A percentile compares a stretch with the other conserved stretches of the same genome.
These are phyloP conservation scores for Boletus tylopilopsis DNA, from an alignment of 768 basidiomycete genomes.

Conservation along the genomic window DNA sequence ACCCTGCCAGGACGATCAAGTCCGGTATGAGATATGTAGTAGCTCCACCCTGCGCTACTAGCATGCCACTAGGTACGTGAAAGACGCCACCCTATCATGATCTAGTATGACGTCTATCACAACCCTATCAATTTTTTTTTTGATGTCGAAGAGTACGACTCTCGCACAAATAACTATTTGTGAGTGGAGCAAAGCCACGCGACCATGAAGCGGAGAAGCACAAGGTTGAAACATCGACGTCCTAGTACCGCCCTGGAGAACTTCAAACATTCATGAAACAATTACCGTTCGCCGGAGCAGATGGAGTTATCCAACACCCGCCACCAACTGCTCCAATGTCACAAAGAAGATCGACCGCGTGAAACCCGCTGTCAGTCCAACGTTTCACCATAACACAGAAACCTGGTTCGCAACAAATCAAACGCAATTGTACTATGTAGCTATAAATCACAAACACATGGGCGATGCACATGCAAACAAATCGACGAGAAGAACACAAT, in stretches of 20 bases:
- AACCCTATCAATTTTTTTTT: too few relatives aligned
- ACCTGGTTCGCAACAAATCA: neutral
- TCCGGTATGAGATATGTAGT: too few relatives aligned
- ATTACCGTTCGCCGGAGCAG: neutral
- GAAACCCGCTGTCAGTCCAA: neutral
- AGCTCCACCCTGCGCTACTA: too few relatives aligned
- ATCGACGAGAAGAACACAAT: conserved; percentile 11
- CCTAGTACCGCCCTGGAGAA: neutral
- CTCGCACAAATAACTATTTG: too few relatives aligned
- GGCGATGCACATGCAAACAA: conserved; percentile 17
- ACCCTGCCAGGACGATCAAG: too few relatives aligned
- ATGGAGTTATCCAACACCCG: neutral
- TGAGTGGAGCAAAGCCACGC: neutral
- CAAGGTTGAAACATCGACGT: neutral
- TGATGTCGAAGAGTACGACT: too few relatives aligned
- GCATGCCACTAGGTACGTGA: too few relatives aligned
- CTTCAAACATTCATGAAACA: neutral
- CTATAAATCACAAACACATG: neutral
- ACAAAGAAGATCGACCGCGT: neutral
- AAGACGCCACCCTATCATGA: too few relatives aligned
- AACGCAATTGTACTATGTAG: neutral
- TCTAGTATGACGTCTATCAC: too few relatives aligned
- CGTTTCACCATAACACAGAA: too few relatives aligned
- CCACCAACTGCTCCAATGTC: too few relatives aligned
- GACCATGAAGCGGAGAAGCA: conserved; percentile 2